phyloP scores from a whole-genome alignment of 2,329 filamentous ascomycete genomes.

The Penicillium corylophilum region DNA sequence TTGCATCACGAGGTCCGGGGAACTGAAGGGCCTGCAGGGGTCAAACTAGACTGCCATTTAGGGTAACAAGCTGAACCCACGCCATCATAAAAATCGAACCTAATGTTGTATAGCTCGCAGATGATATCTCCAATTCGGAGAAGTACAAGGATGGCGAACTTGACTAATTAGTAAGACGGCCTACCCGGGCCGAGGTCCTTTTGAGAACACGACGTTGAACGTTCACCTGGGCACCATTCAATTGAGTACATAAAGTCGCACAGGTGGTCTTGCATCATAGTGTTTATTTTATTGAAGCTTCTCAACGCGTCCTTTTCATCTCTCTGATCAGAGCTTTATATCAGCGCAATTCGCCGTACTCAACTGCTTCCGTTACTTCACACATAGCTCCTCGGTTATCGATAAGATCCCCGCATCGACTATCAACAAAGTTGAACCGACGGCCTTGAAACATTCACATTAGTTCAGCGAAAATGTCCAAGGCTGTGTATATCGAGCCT shows the following conservation, averaged over 20 bases:
- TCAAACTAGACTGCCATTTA: background rate
- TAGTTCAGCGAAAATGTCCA: conserved; percentile 37
- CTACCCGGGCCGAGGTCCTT: conserved; percentile 13
- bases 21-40: background rate
- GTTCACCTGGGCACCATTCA: background rate
- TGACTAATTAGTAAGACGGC: conserved; percentile 6
- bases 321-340: background rate
- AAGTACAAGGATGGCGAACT: background rate
- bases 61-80: background rate
- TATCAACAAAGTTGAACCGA: background rate
- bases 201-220: background rate
- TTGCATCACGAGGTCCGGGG: background rate
- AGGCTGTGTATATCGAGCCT: conserved; percentile 44
- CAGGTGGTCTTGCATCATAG: background rate
- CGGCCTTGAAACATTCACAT: background rate
- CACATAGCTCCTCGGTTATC: conserved; percentile 19
- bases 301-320: background rate
- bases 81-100: background rate
- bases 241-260: background rate
- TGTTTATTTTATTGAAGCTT: background rate
- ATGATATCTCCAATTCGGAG: conserved; percentile 8
- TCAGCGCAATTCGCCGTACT: background rate
- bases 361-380: background rate
- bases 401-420: conserved; percentile 21
- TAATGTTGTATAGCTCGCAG: background rate